These are phyloP conservation scores for Leucocoprinus leucothites DNA, from an alignment of 768 basidiomycete genomes.

Conservation along the genomic window DNA sequence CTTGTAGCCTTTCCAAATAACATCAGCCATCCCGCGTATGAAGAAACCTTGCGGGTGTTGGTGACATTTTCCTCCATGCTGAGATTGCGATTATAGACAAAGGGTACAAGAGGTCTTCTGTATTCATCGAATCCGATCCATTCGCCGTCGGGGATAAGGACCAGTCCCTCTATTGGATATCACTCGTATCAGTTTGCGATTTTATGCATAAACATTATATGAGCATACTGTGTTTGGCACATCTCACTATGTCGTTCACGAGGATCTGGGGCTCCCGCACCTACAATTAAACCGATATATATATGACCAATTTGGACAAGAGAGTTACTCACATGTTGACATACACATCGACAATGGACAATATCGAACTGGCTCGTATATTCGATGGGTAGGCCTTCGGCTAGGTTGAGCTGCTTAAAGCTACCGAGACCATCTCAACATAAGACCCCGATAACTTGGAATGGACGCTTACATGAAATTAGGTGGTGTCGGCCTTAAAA, in stretches of 20 bases:
- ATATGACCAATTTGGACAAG: not conserved
- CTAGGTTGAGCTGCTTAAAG: conserved; percentile 21
- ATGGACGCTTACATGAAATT: conserved; percentile 1
- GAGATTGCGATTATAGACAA: conserved; percentile 11
- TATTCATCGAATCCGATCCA: conserved; percentile 18
- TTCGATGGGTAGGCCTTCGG: conserved; percentile 16
- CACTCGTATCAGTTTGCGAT: not conserved
- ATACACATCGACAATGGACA: conserved; percentile 25
- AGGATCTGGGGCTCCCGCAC: conserved; percentile 16
- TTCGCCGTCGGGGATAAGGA: conserved; percentile 22
- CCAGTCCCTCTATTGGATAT: conserved; percentile 16
- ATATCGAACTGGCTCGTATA: conserved; percentile 20
- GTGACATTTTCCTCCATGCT: conserved; percentile 10
- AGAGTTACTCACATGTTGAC: conserved; percentile 19
- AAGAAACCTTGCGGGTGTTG: conserved; percentile 15
- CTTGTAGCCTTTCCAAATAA: conserved; percentile 16
- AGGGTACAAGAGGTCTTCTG: conserved; percentile 15
- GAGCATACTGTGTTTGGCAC: conserved; percentile 19
- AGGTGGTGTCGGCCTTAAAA: not conserved
- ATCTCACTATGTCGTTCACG: conserved; percentile 13
- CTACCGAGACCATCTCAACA: conserved; percentile 12
- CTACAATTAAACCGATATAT: conserved; percentile 6
- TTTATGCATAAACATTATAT: too few relatives aligned
- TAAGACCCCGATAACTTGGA: not conserved
- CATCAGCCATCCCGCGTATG: conserved; percentile 22